Conservation (phyloP, 2,329 filamentous ascomycete species). For the Paraphaeosphaeria sporulosa region DNA sequence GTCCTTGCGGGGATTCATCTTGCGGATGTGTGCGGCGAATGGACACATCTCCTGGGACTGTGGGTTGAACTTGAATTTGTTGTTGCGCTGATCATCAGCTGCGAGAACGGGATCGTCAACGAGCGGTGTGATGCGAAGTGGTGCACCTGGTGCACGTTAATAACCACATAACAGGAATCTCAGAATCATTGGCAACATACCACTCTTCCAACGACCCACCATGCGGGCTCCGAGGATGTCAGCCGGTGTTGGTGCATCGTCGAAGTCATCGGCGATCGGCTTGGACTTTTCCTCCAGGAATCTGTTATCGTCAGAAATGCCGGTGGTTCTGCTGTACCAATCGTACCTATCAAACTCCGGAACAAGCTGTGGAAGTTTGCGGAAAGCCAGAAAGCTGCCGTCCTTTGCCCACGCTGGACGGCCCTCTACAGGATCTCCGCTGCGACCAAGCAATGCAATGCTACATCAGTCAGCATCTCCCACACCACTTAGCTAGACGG, state of each 20-base stretch:
- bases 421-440: not conserved
- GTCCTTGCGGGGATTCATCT: conserved; percentile 17
- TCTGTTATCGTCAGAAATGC: not conserved
- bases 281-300: conserved; percentile 2
- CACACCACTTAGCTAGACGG: not conserved
- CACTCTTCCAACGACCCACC: conserved; percentile 20
- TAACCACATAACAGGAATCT: not conserved
- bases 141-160: not conserved
- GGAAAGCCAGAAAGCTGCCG: conserved; percentile 17
- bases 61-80: conserved; percentile 17
- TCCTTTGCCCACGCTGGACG: conserved; percentile 13
- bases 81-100: conserved; percentile 6
- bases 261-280: conserved; percentile 8
- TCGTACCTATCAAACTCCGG: conserved; percentile 16
- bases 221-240: conserved; percentile 15
- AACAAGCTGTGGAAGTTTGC: conserved; percentile 15
- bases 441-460: conserved; percentile 8
- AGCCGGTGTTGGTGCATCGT: not conserved
- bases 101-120: conserved; percentile 4
- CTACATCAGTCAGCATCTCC: not conserved
- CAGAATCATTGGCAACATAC: not conserved
- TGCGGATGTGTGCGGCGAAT: conserved; percentile 17
- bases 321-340: not conserved
- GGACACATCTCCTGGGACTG: conserved; percentile 14
- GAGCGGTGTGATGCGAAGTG: conserved; percentile 4